phyloP scores from a whole-genome alignment of 768 basidiomycete species.

The Crucibulum laeve region DNA sequence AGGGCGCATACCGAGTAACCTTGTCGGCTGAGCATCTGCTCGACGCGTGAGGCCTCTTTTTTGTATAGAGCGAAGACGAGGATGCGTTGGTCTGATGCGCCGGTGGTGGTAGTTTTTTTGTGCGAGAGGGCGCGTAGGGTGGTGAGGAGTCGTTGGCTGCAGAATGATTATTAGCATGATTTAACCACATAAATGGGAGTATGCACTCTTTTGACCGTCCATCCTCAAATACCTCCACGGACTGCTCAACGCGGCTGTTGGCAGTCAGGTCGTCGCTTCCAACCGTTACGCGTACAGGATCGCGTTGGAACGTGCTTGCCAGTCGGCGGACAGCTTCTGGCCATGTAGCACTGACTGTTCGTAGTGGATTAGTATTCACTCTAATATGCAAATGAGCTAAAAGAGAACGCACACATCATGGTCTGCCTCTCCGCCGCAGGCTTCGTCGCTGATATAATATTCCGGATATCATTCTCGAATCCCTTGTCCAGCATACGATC shows the following conservation, averaged over 20 bases:
- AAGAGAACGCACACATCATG: constrained; percentile 79
- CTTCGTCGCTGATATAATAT: constrained; percentile 76
- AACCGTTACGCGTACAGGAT: constrained; percentile 88
- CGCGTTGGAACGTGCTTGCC: constrained; percentile 80
- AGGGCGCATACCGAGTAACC: constrained; percentile 78
- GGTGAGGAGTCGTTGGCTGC: constrained; percentile 56
- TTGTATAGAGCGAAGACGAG: constrained; percentile 97
- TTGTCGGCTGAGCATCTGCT: constrained; percentile 66
- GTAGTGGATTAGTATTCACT: constrained; percentile 1
- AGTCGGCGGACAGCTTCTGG: constrained; percentile 89
- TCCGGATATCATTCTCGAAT: constrained; percentile 95
- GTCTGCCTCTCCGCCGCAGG: constrained; percentile 75
- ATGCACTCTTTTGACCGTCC: constrained; percentile 81
- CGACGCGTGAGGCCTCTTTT: constrained; percentile 92
- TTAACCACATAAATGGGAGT: not conserved
- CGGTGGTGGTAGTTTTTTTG: constrained; percentile 54
- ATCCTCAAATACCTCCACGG: constrained; percentile 89
- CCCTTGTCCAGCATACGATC: constrained; percentile 98
- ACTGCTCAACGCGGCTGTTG: constrained; percentile 90
- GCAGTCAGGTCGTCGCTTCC: constrained; percentile 94
- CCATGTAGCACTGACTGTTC: constrained; percentile 99
- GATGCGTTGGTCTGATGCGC: constrained; percentile 58
- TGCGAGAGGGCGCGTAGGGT: constrained; percentile 52
- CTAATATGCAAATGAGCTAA: constrained; percentile 2
- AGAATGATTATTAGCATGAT: constrained; percentile 1